Base-by-base conservation (phyloP, 2,329 filamentous ascomycete genomes). In the Epichloe typhina region DNA sequence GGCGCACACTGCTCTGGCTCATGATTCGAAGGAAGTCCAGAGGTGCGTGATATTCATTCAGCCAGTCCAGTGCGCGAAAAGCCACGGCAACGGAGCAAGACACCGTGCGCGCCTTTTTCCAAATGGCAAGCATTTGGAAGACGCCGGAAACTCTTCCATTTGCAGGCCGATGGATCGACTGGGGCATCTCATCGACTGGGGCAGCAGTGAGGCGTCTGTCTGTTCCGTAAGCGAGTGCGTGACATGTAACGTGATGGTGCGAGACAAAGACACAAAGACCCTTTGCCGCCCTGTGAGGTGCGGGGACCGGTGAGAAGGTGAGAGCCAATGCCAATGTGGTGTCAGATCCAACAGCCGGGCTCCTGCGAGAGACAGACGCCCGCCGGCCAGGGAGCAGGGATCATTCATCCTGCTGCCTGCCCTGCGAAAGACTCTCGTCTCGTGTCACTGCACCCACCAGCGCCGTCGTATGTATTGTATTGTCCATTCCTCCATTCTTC, bases 281-380 rank as follows among this genome's bases (percentile, higher is more conserved):
- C 41, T 47, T 46, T 50, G 42, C 47, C 23, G 23, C 43, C 38
- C 21, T 44, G 42, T 44, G 37, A 21, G 40, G 39, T 53, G 56
- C 52, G 58, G 57, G 55, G 56, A 58, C 56, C 58, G 58, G 58
- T 60, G 57, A 59, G 48, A 35, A 40, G 31, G 46, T 39, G 44
- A 50, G 44, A 50, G 47, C 54, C 53, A 58, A 55, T 57, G 43
- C 45, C 45, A 51, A 46, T 23, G 15, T 23, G 17, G 11, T 21
- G 11, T 43, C 19, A 35, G 50, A 31, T 43, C 26, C 15, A 37
- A 49, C 36, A 26, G 23, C 23, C 6, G 23, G 39, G 44, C 49
- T 39, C 19, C 51, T 44, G 43, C 36, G 44, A 37, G 40, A 50
- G 39, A 38, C 31, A 46, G 33, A 37, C 17, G 33, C 33, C 33